Evolutionary conservation across 257 asterid genomes (phyloP).

Genomic region (Capsicum pubescens): DNA sequence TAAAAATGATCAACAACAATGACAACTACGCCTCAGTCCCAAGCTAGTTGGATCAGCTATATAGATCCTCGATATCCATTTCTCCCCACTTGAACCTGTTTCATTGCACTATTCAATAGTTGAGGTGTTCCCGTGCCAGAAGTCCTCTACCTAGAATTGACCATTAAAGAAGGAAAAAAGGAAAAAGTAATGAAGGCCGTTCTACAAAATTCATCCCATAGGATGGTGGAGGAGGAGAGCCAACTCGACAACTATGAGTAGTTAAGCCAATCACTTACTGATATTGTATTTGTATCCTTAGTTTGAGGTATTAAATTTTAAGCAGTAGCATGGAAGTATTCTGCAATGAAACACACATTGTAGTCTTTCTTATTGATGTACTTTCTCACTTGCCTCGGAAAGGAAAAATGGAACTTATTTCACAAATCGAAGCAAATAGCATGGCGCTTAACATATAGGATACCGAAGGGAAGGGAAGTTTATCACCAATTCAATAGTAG

Average conservation of each 20-base stretch:
- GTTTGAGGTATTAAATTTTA: neutral
- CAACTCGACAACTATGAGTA: neutral
- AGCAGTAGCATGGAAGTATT: slow-evolving; percentile 6
- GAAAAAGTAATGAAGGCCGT: no score
- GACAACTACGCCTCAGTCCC: neutral
- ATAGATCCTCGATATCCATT: neutral
- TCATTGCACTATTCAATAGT: neutral
- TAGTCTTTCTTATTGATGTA: neutral
- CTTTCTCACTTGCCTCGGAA: neutral
- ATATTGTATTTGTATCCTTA: neutral
- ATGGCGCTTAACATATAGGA: neutral
- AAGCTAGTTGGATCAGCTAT: neutral
- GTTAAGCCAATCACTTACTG: neutral
- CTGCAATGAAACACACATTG: neutral
- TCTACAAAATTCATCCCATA: no score
- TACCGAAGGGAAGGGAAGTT: neutral
- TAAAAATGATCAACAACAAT: neutral
- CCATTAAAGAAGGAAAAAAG: no score
- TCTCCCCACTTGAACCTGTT: neutral
- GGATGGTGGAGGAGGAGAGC: neutral
- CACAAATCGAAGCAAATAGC: neutral
- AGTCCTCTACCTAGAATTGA: no score
- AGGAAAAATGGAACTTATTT: neutral
- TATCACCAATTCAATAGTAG: neutral
- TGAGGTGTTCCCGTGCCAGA: neutral